Percentiles rank a stretch among this genome's conserved stretches.
These are phyloP conservation scores for Metschnikowia baotianmanensis DNA, from an alignment of 805 yeast genomes.

Conservation along the genomic window DNA sequence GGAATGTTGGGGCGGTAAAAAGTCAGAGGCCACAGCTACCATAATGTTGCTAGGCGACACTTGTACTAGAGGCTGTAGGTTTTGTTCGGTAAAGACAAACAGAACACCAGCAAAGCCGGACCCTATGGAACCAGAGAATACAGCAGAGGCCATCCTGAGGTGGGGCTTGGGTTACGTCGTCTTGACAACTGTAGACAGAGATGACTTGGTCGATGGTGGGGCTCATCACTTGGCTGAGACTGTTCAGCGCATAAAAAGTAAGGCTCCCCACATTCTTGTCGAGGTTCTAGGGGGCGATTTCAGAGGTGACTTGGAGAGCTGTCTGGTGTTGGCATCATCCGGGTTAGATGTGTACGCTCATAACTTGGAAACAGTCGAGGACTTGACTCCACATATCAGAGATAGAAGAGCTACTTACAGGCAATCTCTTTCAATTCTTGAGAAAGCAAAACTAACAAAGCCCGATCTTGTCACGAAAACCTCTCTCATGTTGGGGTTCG, in stretches of 20 bases:
- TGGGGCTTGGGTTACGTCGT: conserved; percentile 99
- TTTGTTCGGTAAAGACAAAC: conserved; percentile 94
- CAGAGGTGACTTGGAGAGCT: conserved; percentile 84
- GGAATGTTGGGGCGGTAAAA: conserved; percentile 98
- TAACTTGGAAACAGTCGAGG: conserved; percentile 95
- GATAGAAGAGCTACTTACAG: conserved; percentile 95
- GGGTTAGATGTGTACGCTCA: conserved; percentile 97
- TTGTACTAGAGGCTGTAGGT: conserved; percentile 98
- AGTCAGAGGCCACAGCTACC: conserved; percentile 93
- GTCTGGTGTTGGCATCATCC: conserved; percentile 71
- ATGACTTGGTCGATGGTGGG: conserved; percentile 92
- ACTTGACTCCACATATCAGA: conserved; percentile 87
- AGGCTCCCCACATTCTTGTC: conserved; percentile 87
- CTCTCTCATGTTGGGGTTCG: conserved; percentile 93
- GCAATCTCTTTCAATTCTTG: conserved; percentile 76
- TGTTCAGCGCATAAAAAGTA: conserved; percentile 75
- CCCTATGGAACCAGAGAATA: conserved; percentile 95
- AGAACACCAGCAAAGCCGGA: conserved; percentile 86
- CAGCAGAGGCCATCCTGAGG: conserved; percentile 94
- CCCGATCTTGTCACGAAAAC: conserved; percentile 86
- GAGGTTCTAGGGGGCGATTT: conserved; percentile 96
- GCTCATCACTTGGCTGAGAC: conserved; percentile 88
- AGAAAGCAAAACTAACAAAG: conserved; percentile 74
- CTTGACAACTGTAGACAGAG: conserved; percentile 95
- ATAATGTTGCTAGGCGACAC: conserved; percentile 98